These are phyloP conservation scores for Acer campestre DNA, from an alignment of 345 rosid genomes.

Conservation along the genomic window DNA sequence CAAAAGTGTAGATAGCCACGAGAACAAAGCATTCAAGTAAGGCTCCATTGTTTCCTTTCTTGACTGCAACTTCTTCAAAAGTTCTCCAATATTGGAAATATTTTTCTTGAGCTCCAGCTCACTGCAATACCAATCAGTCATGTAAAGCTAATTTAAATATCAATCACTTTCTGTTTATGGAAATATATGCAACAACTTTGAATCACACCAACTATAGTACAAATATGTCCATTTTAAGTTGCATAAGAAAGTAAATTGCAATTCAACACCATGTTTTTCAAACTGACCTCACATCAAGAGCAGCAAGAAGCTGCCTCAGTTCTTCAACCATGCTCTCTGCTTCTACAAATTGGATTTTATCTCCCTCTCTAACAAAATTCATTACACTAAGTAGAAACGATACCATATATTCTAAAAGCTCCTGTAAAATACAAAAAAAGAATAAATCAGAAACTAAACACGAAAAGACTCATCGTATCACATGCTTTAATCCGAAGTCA, in stretches of 20 bases:
- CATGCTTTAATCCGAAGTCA: too few relatives aligned
- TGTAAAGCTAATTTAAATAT: background rate
- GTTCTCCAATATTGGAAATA: constrained; percentile 15
- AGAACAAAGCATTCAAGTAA: too few relatives aligned
- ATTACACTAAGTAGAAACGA: too few relatives aligned
- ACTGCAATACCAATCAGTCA: constrained; percentile 2
- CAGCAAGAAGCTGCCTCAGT: constrained; percentile 15
- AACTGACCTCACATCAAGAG: constrained; percentile 19
- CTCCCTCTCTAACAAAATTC: background rate
- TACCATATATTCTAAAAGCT: too few relatives aligned
- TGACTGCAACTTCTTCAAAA: constrained; percentile 18
- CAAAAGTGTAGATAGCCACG: too few relatives aligned
- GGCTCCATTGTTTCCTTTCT: constrained; percentile 19
- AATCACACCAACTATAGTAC: background rate
- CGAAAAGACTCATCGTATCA: too few relatives aligned
- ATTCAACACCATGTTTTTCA: background rate
- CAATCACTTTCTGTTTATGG: background rate
- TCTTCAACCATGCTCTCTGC: constrained; percentile 7
- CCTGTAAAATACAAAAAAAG: too few relatives aligned
- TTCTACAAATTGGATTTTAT: background rate
- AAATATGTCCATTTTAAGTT: background rate
- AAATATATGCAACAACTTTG: background rate
- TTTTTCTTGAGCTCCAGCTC: constrained; percentile 10
- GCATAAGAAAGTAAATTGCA: background rate
- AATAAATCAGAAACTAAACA: too few relatives aligned